Conservation (phyloP, 495 filamentous ascomycete species). For the Hypoxylon lienhwacheense region DNA sequence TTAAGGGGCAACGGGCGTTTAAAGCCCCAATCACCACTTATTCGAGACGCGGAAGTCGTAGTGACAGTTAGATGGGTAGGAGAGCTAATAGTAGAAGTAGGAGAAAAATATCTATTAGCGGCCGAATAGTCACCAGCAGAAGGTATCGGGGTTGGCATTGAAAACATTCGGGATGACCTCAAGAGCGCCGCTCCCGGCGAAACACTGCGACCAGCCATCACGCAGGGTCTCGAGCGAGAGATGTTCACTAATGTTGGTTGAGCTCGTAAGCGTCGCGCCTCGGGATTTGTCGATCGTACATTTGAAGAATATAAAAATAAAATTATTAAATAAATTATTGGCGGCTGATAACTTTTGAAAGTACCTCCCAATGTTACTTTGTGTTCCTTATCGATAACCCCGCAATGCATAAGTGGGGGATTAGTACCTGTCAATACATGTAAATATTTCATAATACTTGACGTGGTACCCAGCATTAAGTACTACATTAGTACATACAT, state of each 20-base stretch:
- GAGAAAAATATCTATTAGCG: constrained; percentile 40
- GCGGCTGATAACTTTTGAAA: too few species aligned
- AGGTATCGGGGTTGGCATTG: constrained; percentile 57
- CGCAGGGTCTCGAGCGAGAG: constrained; percentile 11
- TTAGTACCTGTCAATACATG: too few species aligned
- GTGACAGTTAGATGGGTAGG: constrained; percentile 86
- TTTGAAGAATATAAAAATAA: too few species aligned
- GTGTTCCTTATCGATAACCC: constrained; percentile 28
- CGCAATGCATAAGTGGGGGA: too few species aligned
- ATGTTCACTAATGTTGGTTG: constrained; percentile 33
- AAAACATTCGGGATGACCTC: constrained; percentile 61
- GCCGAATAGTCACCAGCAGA: constrained; percentile 36
- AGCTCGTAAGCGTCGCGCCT: too few species aligned
- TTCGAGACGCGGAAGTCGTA: constrained; percentile 72
- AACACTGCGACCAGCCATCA: constrained; percentile 42
- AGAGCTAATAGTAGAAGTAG: constrained; percentile 69
- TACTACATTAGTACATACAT: too few species aligned
- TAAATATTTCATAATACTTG: too few species aligned
- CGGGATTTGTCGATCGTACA: constrained; percentile 26
- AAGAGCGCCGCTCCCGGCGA: constrained; percentile 65
- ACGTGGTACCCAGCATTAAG: too few species aligned
- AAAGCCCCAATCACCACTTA: constrained; percentile 88
- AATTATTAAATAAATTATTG: constrained; percentile 29
- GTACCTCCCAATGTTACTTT: too few species aligned
- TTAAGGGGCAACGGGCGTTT: constrained; percentile 80